Percentiles rank a stretch among this genome's conserved stretches.
phyloP scores from a whole-genome alignment of 768 basidiomycete species.

The Russula sp. region DNA sequence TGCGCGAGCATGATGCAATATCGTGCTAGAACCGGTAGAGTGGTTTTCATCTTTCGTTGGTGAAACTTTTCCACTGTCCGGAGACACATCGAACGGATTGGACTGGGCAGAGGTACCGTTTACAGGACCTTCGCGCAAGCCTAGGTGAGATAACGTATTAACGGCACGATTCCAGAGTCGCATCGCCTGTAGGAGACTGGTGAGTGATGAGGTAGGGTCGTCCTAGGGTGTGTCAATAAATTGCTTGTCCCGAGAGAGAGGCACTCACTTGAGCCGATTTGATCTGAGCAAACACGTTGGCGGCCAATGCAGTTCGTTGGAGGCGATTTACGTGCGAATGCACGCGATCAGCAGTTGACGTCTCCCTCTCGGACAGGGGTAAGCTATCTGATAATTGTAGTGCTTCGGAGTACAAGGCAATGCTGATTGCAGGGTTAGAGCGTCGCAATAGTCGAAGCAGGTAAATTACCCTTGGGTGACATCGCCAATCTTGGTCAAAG shows the following conservation, averaged over 20 bases:
- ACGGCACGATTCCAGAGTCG: conserved; percentile 78
- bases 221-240: conserved; percentile 40
- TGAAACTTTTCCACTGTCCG: conserved; percentile 39
- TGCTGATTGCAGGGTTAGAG: conserved; percentile 30
- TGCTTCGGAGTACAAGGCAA: conserved; percentile 57
- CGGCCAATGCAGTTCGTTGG: conserved; percentile 68
- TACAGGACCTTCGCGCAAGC: conserved; percentile 32
- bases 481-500: conserved; percentile 55
- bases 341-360: conserved; percentile 52
- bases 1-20: conserved; percentile 26
- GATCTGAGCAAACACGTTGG: conserved; percentile 61
- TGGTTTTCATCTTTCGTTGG: conserved; percentile 30
- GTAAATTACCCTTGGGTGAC: conserved; percentile 48
- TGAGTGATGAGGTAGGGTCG: conserved; percentile 50
- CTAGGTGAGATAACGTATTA: conserved; percentile 58
- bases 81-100: conserved; percentile 54
- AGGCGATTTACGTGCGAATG: conserved; percentile 51
- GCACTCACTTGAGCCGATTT: conserved; percentile 53
- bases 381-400: conserved; percentile 40
- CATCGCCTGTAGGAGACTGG: conserved; percentile 59
- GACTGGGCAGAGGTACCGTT: conserved; percentile 33
- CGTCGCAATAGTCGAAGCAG: neutral
- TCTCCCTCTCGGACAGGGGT: conserved; percentile 39
- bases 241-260: neutral
- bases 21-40: conserved; percentile 21